phyloP scores from a whole-genome alignment of 1,139 yeast species.

The Scheffersomyces quercinus region DNA sequence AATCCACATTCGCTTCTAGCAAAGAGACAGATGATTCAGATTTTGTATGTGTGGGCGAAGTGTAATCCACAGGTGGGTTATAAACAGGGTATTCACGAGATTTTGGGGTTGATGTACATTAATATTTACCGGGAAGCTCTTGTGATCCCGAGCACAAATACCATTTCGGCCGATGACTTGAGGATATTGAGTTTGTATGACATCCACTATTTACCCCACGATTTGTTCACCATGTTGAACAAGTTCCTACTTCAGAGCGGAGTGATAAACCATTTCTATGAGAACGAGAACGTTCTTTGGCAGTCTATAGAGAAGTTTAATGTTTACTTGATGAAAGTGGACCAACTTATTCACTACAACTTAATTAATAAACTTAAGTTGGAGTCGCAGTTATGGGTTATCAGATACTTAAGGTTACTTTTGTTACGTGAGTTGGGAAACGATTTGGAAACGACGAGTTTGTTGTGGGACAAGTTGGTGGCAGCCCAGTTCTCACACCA shows the following conservation, averaged over 20 bases:
- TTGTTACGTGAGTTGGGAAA: constrained; percentile 60
- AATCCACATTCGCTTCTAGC: constrained; percentile 20
- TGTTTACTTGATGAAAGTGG: constrained; percentile 47
- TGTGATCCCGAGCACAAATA: constrained; percentile 33
- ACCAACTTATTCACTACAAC: constrained; percentile 46
- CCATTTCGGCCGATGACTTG: constrained; percentile 35
- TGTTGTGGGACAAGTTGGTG: constrained; percentile 61
- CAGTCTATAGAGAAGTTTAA: constrained; percentile 50
- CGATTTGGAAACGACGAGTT: constrained; percentile 40
- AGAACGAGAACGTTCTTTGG: constrained; percentile 40
- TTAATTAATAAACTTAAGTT: constrained; percentile 48
- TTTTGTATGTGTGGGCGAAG: constrained; percentile 56
- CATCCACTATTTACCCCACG: constrained; percentile 41
- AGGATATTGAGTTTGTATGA: constrained; percentile 41
- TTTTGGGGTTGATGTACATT: constrained; percentile 59
- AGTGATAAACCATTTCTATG: constrained; percentile 41
- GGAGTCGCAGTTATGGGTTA: constrained; percentile 67
- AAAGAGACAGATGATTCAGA: constrained; percentile 48
- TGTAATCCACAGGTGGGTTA: constrained; percentile 55
- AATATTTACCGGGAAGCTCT: constrained; percentile 46
- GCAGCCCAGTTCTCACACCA: constrained; percentile 22
- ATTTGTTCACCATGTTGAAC: constrained; percentile 47
- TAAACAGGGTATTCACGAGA: constrained; percentile 72
- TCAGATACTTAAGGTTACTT: constrained; percentile 61
- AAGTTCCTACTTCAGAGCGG: constrained; percentile 41